Conservation (phyloP, 139 green algal genomes). For the Diplosphaera chodatii region DNA sequence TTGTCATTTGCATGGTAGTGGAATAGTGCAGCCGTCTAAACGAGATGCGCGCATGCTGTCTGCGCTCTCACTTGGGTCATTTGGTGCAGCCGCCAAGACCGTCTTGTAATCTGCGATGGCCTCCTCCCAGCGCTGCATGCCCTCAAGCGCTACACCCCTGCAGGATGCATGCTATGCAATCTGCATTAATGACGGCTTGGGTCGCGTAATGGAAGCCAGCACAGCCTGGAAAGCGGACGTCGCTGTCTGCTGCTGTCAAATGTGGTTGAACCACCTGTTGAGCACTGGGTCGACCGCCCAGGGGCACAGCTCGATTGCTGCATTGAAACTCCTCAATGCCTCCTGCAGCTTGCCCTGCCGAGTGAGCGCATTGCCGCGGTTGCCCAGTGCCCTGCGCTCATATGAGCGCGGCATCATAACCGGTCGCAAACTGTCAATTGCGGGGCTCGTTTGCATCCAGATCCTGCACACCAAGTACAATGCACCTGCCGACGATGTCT, state of each 20-base stretch:
- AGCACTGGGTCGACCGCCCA: constrained; percentile 83
- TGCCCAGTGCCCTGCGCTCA: constrained; percentile 51
- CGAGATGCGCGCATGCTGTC: too few relatives aligned
- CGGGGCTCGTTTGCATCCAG: not conserved
- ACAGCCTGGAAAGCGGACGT: too few relatives aligned
- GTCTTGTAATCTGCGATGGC: constrained; percentile 70
- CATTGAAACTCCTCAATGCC: constrained; percentile 74
- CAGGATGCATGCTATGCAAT: too few relatives aligned
- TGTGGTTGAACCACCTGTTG: constrained; percentile 43
- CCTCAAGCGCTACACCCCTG: constrained; percentile 70
- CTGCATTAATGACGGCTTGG: too few relatives aligned
- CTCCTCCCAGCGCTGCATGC: constrained; percentile 61
- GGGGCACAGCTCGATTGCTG: constrained; percentile 64
- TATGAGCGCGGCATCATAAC: too few relatives aligned
- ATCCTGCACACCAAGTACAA: constrained; percentile 12
- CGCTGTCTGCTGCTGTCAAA: not conserved
- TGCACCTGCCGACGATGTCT: constrained; percentile 64
- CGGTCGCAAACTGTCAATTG: not conserved
- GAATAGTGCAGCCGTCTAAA: too few relatives aligned
- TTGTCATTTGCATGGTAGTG: too few relatives aligned
- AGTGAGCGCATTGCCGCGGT: constrained; percentile 81
- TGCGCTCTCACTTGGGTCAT: too few relatives aligned
- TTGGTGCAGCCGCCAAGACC: constrained; percentile 54
- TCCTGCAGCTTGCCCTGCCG: constrained; percentile 63
- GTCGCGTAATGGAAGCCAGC: too few relatives aligned